Conservation (phyloP, 345 rosid genomes). For the Raphanus sativus region DNA sequence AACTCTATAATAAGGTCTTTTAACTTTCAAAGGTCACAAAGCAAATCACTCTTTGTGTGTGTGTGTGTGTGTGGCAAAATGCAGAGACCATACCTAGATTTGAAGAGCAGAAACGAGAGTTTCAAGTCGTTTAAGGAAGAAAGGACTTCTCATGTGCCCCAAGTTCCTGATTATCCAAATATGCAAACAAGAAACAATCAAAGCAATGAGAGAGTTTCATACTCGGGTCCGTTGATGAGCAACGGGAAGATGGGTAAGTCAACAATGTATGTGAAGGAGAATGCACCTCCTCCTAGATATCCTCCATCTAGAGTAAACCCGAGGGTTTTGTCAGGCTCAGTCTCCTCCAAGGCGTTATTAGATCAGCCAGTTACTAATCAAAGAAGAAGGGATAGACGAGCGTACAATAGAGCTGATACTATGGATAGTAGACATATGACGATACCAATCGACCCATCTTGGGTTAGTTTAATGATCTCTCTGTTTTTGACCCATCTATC, state of each 20-base stretch:
- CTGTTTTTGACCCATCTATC: not conserved
- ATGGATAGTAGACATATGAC: slow-evolving; percentile 35
- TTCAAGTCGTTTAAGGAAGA: slow-evolving; percentile 36
- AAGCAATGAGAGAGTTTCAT: slow-evolving; percentile 22
- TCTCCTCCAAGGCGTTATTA: slow-evolving; percentile 23
- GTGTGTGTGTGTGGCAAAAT: slow-evolving; percentile 11
- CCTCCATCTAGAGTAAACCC: slow-evolving; percentile 23
- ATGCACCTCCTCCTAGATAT: slow-evolving; percentile 30
- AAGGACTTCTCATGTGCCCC: slow-evolving; percentile 15
- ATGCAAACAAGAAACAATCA: slow-evolving; percentile 14
- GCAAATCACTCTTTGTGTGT: not conserved
- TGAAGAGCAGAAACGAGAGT: slow-evolving; percentile 24
- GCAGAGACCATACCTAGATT: slow-evolving; percentile 33
- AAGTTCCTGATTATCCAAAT: slow-evolving; percentile 1
- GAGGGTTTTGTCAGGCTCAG: slow-evolving; percentile 3
- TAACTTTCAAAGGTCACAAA: not conserved
- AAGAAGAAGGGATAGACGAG: slow-evolving; percentile 27
- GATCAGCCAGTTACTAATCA: slow-evolving; percentile 16
- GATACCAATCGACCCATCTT: slow-evolving; percentile 28
- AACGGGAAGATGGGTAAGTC: slow-evolving; percentile 12
- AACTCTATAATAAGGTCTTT: not conserved
- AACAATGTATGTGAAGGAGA: slow-evolving; percentile 25
- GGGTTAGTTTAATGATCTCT: slow-evolving; percentile 29
- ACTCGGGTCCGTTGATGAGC: slow-evolving; percentile 37
- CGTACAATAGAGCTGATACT: slow-evolving; percentile 33